Evolutionary conservation across 1,139 yeast genomes (phyloP).

Genomic region (Yamadazyma epiphylla): DNA sequence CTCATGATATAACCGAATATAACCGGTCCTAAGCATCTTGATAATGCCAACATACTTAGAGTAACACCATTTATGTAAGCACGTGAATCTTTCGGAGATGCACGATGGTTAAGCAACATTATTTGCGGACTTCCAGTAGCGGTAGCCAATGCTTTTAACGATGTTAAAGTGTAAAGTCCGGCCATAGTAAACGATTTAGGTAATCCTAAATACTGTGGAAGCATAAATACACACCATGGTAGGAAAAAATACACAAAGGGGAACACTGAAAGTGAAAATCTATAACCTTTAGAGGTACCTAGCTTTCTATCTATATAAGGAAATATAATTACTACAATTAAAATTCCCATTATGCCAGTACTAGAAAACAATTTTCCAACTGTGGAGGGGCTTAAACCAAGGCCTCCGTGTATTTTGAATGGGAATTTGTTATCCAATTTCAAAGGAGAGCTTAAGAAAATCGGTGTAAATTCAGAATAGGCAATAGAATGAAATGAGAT

Average conservation of each 20-base stretch:
- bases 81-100: constrained; percentile 44
- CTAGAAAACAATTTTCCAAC: constrained; percentile 53
- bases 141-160: constrained; percentile 36
- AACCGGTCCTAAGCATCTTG: constrained; percentile 57
- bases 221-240: constrained; percentile 49
- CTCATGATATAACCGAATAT: constrained; percentile 56
- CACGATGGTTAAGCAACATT: constrained; percentile 40
- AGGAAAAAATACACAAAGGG: constrained; percentile 46
- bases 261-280: constrained; percentile 36
- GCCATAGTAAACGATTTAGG: constrained; percentile 23
- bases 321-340: constrained; percentile 47
- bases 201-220: constrained; percentile 22
- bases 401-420: constrained; percentile 23
- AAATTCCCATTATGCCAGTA: constrained; percentile 54
- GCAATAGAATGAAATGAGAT: constrained; percentile 41
- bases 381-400: constrained; percentile 31
- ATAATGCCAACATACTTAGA: constrained; percentile 47
- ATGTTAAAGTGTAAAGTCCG: constrained; percentile 17
- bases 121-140: constrained; percentile 12
- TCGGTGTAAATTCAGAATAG: constrained; percentile 56
- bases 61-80: constrained; percentile 49
- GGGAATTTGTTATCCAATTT: constrained; percentile 27
- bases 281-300: constrained; percentile 43
- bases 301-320: constrained; percentile 52
- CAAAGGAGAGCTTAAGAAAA: constrained; percentile 48